phyloP scores from a whole-genome alignment of 495 filamentous ascomycete species.

The Xylaria sp. region DNA sequence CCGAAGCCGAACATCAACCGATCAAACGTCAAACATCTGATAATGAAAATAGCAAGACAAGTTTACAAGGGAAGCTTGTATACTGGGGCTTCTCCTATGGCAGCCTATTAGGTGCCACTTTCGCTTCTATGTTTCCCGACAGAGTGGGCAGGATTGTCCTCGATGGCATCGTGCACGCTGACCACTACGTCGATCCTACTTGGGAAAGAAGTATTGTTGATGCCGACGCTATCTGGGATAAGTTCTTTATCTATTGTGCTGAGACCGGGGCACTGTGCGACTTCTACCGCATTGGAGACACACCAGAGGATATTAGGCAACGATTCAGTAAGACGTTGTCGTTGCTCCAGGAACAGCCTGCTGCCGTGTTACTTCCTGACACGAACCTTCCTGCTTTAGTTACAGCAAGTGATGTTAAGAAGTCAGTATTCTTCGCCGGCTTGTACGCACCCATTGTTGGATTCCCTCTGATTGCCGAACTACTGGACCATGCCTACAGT shows the following conservation, averaged over 20 bases:
- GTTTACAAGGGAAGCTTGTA: conserved; percentile 51
- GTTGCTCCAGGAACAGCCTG: conserved; percentile 51
- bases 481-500: conserved; percentile 13
- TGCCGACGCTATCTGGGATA: conserved; percentile 47
- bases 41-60: conserved; percentile 20
- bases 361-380: conserved; percentile 49
- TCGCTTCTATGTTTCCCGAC: conserved; percentile 52
- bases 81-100: conserved; percentile 72
- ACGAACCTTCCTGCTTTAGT: conserved; percentile 46
- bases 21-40: conserved; percentile 4
- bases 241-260: conserved; percentile 50
- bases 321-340: conserved; percentile 51
- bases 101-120: conserved; percentile 62
- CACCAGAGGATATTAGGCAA: conserved; percentile 49
- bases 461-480: conserved; percentile 43
- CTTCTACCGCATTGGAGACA: conserved; percentile 45
- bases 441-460: conserved; percentile 45
- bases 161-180: conserved; percentile 52
- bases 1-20: background rate
- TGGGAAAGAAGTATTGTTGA: conserved; percentile 48
- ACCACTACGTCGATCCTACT: conserved; percentile 43
- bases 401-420: conserved; percentile 41
- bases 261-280: conserved; percentile 40
- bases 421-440: conserved; percentile 39
- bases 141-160: conserved; percentile 49